phyloP scores from a whole-genome alignment of 306 rosid species.

The Casuarina cunninghamiana region DNA sequence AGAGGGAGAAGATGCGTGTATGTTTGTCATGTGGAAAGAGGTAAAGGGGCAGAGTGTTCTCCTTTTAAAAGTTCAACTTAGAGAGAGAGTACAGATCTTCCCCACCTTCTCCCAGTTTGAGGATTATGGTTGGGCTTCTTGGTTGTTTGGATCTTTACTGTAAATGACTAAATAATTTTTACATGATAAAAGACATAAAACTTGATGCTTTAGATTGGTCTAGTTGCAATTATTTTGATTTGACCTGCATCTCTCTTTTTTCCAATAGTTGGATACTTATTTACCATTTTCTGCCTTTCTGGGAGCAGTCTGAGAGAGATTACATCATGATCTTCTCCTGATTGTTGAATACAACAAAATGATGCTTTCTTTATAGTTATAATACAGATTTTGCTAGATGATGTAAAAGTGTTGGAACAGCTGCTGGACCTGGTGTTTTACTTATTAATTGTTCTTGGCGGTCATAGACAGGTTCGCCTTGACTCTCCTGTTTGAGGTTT shows the following conservation, averaged over 20 bases:
- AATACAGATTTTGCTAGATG: conserved; percentile 80
- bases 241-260: background rate
- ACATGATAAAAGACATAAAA: conserved; percentile 1
- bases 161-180: conserved; percentile 10
- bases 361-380: conserved; percentile 29
- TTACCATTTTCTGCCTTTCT: conserved; percentile 29
- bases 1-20: background rate
- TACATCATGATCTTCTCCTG: conserved; percentile 4
- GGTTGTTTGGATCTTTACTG: conserved; percentile 7
- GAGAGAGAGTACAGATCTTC: background rate
- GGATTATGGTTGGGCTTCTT: background rate
- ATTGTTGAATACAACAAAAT: conserved; percentile 21
- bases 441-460: conserved; percentile 63
- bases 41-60: background rate
- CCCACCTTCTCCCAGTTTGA: background rate
- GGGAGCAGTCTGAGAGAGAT: conserved; percentile 6
- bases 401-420: conserved; percentile 75
- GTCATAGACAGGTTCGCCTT: conserved; percentile 68
- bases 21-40: background rate
- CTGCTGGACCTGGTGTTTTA: conserved; percentile 83
- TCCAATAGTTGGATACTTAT: background rate
- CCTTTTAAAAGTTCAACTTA: background rate
- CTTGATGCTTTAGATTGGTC: conserved; percentile 7
- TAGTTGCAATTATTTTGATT: conserved; percentile 8
- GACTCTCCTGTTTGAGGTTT: conserved; percentile 30